Evolutionary conservation across 1,139 yeast genomes (phyloP), one percentile per base, ranked within the genome.

Genomic region (Candida glucosophila): DNA sequence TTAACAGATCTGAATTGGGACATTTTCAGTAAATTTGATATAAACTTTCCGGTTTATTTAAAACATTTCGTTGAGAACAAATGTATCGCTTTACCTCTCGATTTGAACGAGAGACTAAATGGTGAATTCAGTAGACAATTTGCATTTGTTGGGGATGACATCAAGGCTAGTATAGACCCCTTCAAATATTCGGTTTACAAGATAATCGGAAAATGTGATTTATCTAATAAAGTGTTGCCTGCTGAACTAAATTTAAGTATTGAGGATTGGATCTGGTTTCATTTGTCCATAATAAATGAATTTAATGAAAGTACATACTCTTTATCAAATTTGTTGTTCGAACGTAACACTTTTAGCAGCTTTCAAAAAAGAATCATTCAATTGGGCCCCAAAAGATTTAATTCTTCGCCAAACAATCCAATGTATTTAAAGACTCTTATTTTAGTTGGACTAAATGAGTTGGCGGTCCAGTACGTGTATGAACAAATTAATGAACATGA

Each of bases 181-280:
- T 90, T 72, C 57, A 80, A 90, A 47, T 80, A 78, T 47, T 92
- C 95, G 0, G 78, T 86, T 5, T 92, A 85, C 59, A 90, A 90
- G 54, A 69, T 90, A 18, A 69, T 90, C 33, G 98, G 98, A 7
- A 78, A 93, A 49, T 86, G 97, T 51, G 95, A 86, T 39, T 58
- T 81, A 35, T 62, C 77, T 6, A 73, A 78, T 41, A 83, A 82
- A 45, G 67, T 74, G n/a, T 67, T 88, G 28, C 92, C 95, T 3
- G 61, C 67, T 15, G 47, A 59, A 2, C 78, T 90, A 25, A 76
- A 88, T 22, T 56, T 77, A 23, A 82, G 93, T 33, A 73, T 88
- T 28, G 98, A 90, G 50, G 98, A 90, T 53, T 90, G 98, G 98
- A 54, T 88, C 29, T 90, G 98, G 99, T 73, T 82, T 47, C 96